Base-by-base conservation (phyloP, 2,329 filamentous ascomycete genomes). In the Curvularia verruculosa region DNA sequence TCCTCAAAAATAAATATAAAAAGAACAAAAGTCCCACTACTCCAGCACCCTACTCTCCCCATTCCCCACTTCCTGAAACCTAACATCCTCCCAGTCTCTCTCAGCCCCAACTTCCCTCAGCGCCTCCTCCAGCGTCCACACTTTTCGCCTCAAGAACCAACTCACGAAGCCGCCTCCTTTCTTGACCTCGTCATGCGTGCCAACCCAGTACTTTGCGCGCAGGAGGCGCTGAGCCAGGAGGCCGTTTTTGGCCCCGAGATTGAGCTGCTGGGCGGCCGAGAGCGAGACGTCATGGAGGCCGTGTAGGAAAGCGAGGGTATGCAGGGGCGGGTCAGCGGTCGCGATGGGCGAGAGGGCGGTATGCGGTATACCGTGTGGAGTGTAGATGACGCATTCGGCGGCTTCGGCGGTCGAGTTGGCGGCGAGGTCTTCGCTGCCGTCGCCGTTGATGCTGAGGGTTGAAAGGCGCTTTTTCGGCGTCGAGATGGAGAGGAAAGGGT, bases 111-210 rank as follows among this genome's bases (percentile, higher is more conserved):
- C 80, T 50, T 82, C 80, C 24, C 74, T 70, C 10, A 85, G 60
- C 39, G 87, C 79, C 59, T 83, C 78, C 48, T 78, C 72, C 10
- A 82, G 37, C 0, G 73, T 80, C 61, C 80, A 71, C 0, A 75
- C 67, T 47, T 76, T 80, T 31, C 80, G 64, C 31, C 68, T 72
- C 54, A 83, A 76, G 73, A 75, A 83, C 76, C 77, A 82, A 1
- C 73, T 81, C 9, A 89, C 81, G 5, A 88, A 63, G 0, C 86
- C 86, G 0, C 80, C 80, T 0, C 85, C 86, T 51, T 73, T 81
- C 72, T 89, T 89, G 4, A 84, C 76, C 70, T 89, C 87, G 61
- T 88, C 86, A 63, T 89, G 87, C 24, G 87, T 89, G 0, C 81
- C 82, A 18, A 89, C 74, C 87, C 87, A 89, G 65, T 89, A 89